Conservation (phyloP, 2,329 filamentous ascomycete species). For the Drechslerella coelobrocha region DNA sequence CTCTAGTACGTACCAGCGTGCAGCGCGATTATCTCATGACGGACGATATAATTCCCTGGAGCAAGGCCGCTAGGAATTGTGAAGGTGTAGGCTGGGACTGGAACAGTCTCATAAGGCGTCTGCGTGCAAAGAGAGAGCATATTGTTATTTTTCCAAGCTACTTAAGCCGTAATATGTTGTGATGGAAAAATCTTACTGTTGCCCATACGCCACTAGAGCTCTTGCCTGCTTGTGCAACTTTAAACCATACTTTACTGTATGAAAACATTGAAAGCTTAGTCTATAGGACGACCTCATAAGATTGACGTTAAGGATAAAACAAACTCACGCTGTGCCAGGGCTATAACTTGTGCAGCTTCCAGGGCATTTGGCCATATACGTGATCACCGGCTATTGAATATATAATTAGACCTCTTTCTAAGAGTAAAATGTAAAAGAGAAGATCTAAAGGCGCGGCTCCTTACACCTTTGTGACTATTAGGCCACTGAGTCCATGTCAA, state of each 20-base stretch:
- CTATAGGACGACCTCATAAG: neutral
- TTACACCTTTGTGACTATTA: conserved; percentile 56
- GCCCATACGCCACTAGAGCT: conserved; percentile 25
- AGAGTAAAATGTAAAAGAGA: no score
- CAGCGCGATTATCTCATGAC: conserved; percentile 67
- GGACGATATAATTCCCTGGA: conserved; percentile 66
- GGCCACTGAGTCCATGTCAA: conserved; percentile 66
- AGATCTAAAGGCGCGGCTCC: neutral
- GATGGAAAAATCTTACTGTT: conserved; percentile 22
- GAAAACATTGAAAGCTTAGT: neutral
- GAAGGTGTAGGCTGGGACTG: conserved; percentile 60
- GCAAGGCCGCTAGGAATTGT: conserved; percentile 65
- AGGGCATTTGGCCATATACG: conserved; percentile 68
- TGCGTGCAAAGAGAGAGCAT: conserved; percentile 9
- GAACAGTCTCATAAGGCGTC: conserved; percentile 56
- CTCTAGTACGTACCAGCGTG: conserved; percentile 58
- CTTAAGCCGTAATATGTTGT: neutral
- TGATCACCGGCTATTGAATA: conserved; percentile 62
- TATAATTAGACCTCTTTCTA: conserved; percentile 56
- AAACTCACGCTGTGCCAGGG: conserved; percentile 60
- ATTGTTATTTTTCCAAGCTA: neutral
- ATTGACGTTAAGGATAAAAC: neutral
- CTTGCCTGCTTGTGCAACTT: conserved; percentile 46
- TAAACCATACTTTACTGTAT: conserved; percentile 47
- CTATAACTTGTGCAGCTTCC: conserved; percentile 63